Evolutionary conservation across 2,329 filamentous ascomycete species (phyloP), one percentile per base, ranked within the genome.

Genomic region (Drechslerella dactyloides): DNA sequence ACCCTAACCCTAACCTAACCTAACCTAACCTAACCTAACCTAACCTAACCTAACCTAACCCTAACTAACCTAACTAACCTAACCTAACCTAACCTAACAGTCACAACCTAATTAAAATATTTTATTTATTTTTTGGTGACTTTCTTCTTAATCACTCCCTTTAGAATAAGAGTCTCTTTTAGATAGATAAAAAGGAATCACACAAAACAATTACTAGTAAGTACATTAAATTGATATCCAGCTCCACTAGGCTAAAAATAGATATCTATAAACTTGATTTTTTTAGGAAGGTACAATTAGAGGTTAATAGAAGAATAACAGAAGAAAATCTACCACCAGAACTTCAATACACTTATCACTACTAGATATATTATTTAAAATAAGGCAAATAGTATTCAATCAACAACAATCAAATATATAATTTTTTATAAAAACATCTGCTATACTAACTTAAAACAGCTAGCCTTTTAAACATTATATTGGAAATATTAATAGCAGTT

Each of bases 321-420:
- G 17, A 75, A 17, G n/a, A 64, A 35, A 46, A 35, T 40, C 42
- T 76, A 17, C 63, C 75, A 3, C 15, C 55, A 2, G 73, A 75
- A 15, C 10, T 77, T 23, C 73, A 76, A 50, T 77, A 78, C 58
- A 70, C 76, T n/a, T 76, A 74, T 51, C 58, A 51, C 1, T 76
- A 77, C 55, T 77, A 75, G 76, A 51, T 75, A 2, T 30, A 74
- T 27, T 76, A 78, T 50, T 57, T 77, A 10, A 35, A 52, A 15
- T 10, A 37, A 19, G 57, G 33, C 40, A 35, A 30, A 30, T 59
- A 21, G 30, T 2, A 27, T 60, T 2, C n/a, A n/a, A 13, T n/a
- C n/a, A 40, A 74, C 44, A 40, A 33, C 11, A 50, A 40, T 7
- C 13, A 62, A 11, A 13, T 75, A 15, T 44, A 63, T n/a, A n/a